Conservation (phyloP, 2,329 filamentous ascomycete species). For the Phyllosticta paracitricarpa region DNA sequence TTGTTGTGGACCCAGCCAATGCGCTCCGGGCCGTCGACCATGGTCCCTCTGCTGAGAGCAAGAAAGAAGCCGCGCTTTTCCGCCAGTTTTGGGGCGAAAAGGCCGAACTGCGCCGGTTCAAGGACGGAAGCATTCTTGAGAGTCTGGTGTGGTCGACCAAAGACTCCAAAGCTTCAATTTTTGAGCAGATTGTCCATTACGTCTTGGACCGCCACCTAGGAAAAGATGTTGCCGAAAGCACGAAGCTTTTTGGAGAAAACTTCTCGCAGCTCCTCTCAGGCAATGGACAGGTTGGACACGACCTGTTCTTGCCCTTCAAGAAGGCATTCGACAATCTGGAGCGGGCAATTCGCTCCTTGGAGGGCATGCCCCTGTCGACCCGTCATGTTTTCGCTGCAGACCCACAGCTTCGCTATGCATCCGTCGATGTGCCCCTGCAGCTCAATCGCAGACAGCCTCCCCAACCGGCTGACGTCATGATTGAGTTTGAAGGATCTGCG, state of each 20-base stretch:
- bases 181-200: constrained; percentile 70
- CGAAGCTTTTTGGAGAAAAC: constrained; percentile 36
- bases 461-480: constrained; percentile 61
- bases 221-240: constrained; percentile 41
- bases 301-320: constrained; percentile 58
- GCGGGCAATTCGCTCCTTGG: constrained; percentile 63
- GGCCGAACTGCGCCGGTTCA: constrained; percentile 85
- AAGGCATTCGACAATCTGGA: constrained; percentile 66
- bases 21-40: constrained; percentile 72
- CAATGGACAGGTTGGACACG: constrained; percentile 25
- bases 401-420: constrained; percentile 64
- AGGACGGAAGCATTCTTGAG: constrained; percentile 87
- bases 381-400: constrained; percentile 68
- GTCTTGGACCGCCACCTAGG: constrained; percentile 61
- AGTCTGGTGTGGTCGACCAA: constrained; percentile 72
- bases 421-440: constrained; percentile 44
- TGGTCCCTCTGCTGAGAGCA: constrained; percentile 77
- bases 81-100: constrained; percentile 92
- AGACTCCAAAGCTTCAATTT: constrained; percentile 52
- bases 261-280: constrained; percentile 37
- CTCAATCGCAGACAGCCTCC: constrained; percentile 35
- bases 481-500: constrained; percentile 88
- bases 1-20: constrained; percentile 64
- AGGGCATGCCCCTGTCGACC: constrained; percentile 79
- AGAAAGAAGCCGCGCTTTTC: constrained; percentile 70